Evolutionary conservation across 2,329 filamentous ascomycete species (phyloP).

Genomic region (Davidsoniella eucalypti): DNA sequence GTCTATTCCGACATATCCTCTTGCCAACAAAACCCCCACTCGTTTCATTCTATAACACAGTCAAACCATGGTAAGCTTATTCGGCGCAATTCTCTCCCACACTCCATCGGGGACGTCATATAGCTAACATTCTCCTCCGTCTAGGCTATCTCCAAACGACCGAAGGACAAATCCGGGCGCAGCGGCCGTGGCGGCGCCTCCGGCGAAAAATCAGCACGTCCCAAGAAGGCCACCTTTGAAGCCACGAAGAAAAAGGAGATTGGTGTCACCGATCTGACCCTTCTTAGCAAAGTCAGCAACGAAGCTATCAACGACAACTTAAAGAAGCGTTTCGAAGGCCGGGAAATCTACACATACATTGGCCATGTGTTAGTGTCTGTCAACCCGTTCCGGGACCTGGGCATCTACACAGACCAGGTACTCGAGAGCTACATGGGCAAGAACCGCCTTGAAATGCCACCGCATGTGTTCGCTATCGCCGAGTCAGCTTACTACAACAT

Average conservation of each 20-base stretch:
- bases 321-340: slow-evolving; percentile 94
- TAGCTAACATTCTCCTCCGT: neutral
- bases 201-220: slow-evolving; percentile 36
- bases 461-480: slow-evolving; percentile 94
- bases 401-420: slow-evolving; percentile 92
- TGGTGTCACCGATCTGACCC: slow-evolving; percentile 88
- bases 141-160: slow-evolving; percentile 33
- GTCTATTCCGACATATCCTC: neutral
- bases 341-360: slow-evolving; percentile 98
- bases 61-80: too few species aligned
- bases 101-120: too few species aligned
- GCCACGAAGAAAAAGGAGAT: slow-evolving; percentile 98
- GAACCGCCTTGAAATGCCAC: slow-evolving; percentile 86
- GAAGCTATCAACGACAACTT: slow-evolving; percentile 98
- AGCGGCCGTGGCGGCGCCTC: slow-evolving; percentile 19
- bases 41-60: neutral
- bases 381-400: slow-evolving; percentile 92
- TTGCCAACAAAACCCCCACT: neutral
- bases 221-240: slow-evolving; percentile 93
- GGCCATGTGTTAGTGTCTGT: slow-evolving; percentile 98
- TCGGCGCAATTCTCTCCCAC: too few species aligned
- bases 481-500: slow-evolving; percentile 98
- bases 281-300: slow-evolving; percentile 97
- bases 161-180: slow-evolving; percentile 30
- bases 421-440: slow-evolving; percentile 91